A percentile compares a stretch with the other conserved stretches of the same genome.
These are phyloP conservation scores for Fusarium subglutinans DNA, from an alignment of 2,329 filamentous ascomycete species.

Conservation along the genomic window DNA sequence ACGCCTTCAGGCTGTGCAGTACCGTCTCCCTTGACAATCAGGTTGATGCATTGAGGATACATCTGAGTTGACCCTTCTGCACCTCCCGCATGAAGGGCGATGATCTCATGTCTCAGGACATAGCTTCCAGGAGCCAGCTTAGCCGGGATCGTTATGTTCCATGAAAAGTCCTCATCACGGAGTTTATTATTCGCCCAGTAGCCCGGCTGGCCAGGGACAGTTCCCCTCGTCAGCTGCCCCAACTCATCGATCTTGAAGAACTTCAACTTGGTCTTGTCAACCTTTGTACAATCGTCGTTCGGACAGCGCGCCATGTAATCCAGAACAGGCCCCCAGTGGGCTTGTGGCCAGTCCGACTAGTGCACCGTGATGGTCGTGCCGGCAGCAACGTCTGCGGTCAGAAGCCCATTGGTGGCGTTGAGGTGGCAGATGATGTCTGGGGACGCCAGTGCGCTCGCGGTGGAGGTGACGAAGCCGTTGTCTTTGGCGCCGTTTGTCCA, in stretches of 20 bases:
- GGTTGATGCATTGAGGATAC: background rate
- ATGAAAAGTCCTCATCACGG: background rate
- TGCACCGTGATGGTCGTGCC: fast-evolving
- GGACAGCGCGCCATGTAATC: background rate
- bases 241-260: background rate
- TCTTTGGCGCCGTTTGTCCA: background rate
- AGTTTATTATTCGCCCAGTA: background rate
- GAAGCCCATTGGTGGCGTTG: background rate
- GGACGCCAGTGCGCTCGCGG: background rate
- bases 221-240: background rate
- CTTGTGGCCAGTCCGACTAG: background rate
- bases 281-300: background rate
- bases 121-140: background rate
- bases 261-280: background rate
- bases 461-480: background rate
- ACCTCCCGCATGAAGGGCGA: background rate
- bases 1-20: background rate
- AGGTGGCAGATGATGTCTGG: background rate
- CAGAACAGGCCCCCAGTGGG: background rate
- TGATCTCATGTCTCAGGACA: background rate
- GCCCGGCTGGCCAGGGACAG: fast-evolving
- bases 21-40: background rate
- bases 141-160: background rate
- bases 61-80: background rate
- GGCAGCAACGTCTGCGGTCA: fast-evolving